Percentiles rank a stretch among this genome's conserved stretches.
phyloP scores from a whole-genome alignment of 108 stramenopile genomes.

The Cyclotella baltica region DNA sequence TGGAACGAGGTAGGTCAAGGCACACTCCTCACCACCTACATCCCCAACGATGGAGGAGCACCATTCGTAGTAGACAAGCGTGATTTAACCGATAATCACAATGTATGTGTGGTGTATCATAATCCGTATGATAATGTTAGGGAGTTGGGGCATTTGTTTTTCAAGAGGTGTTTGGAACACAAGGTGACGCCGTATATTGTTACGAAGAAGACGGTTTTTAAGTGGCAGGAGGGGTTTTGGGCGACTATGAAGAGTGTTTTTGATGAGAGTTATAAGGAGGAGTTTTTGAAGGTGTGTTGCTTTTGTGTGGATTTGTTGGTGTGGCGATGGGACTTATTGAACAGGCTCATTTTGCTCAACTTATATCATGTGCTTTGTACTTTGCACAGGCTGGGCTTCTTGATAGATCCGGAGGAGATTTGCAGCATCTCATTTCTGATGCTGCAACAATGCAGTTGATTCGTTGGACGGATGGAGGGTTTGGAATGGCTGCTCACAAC shows the following conservation, averaged over 20 bases:
- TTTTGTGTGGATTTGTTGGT: slow-evolving; percentile 4
- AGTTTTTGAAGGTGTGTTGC: slow-evolving; percentile 62
- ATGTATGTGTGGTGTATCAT: slow-evolving; percentile 96
- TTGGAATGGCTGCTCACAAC: slow-evolving; percentile 98
- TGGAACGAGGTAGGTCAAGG: slow-evolving; percentile 92
- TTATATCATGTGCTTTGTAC: background rate
- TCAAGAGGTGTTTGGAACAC: slow-evolving; percentile 88
- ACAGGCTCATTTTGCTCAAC: background rate
- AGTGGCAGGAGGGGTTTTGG: slow-evolving; percentile 99
- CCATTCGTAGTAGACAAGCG: slow-evolving; percentile 94
- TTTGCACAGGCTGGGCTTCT: slow-evolving; percentile 76
- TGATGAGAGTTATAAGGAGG: slow-evolving; percentile 89
- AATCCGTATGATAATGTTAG: slow-evolving; percentile 97
- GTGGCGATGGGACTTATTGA: background rate
- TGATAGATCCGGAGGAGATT: slow-evolving; percentile 88
- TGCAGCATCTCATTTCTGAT: slow-evolving; percentile 96
- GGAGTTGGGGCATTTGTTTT: slow-evolving; percentile 94
- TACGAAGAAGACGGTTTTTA: slow-evolving; percentile 99
- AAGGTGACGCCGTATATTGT: slow-evolving; percentile 96
- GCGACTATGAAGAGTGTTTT: slow-evolving; percentile 92
- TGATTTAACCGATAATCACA: slow-evolving; percentile 92
- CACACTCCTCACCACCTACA: slow-evolving; percentile 91
- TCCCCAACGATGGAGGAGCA: slow-evolving; percentile 84
- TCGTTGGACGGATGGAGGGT: slow-evolving; percentile 97
- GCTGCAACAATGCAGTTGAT: slow-evolving; percentile 98